phyloP scores from a whole-genome alignment of 1,284 basidiomycete genomes.

The Apiotrichum porosum region DNA sequence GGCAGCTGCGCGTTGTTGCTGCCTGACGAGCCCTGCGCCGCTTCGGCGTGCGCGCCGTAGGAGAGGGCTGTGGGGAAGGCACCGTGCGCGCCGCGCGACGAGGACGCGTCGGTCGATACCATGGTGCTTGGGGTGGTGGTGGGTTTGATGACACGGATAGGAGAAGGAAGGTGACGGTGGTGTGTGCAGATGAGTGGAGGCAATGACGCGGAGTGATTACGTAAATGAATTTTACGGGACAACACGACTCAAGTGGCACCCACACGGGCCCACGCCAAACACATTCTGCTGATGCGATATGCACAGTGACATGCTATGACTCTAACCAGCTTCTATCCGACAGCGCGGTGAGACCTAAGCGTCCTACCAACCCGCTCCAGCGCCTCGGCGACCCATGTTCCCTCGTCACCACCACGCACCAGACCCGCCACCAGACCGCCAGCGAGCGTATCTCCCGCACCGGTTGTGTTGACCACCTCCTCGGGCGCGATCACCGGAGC shows the following conservation, averaged over 20 bases:
- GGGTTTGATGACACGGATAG: not conserved
- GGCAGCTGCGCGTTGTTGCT: not conserved
- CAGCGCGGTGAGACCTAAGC: slow-evolving; percentile 29
- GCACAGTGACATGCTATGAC: too few relatives aligned
- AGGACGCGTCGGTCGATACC: too few relatives aligned
- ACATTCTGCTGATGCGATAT: too few relatives aligned
- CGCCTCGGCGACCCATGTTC: slow-evolving; percentile 28
- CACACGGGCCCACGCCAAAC: too few relatives aligned
- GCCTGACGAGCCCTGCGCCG: not conserved
- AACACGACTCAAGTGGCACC: too few relatives aligned
- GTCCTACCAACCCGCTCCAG: slow-evolving; percentile 30
- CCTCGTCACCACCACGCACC: slow-evolving; percentile 8
- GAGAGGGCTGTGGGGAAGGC: not conserved
- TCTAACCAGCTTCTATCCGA: slow-evolving; percentile 25
- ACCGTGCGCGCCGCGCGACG: not conserved
- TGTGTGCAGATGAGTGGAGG: not conserved
- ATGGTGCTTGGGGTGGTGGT: not conserved
- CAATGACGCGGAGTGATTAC: too few relatives aligned
- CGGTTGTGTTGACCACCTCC: slow-evolving; percentile 70
- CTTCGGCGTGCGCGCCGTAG: too few relatives aligned
- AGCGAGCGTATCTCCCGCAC: slow-evolving; percentile 83
- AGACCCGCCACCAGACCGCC: slow-evolving; percentile 58
- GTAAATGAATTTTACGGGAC: too few relatives aligned
- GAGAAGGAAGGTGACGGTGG: not conserved
- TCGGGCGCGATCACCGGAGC: slow-evolving; percentile 52